Evolutionary conservation across 768 basidiomycete species (phyloP).

Genomic region (Kwoniella dendrophila): DNA sequence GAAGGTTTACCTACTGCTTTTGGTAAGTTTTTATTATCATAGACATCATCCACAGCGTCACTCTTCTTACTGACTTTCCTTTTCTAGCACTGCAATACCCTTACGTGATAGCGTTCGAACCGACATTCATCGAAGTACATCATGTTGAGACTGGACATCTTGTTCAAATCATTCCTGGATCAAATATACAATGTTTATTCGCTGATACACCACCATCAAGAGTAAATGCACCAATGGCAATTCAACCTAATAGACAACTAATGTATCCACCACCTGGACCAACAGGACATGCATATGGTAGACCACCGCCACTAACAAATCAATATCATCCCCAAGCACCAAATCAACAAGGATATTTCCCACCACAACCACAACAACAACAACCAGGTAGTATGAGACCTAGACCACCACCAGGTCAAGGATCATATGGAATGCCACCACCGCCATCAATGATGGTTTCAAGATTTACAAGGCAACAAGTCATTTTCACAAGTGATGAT

Average conservation of each 20-base stretch:
- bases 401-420: constrained; percentile 4
- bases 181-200: constrained; percentile 84
- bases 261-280: constrained; percentile 25
- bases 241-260: constrained; percentile 52
- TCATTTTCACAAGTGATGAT: constrained; percentile 87
- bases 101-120: constrained; percentile 94
- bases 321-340: background rate
- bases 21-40: constrained; percentile 64
- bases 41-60: background rate
- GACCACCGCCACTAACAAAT: constrained; percentile 14
- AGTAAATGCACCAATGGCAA: constrained; percentile 62
- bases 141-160: constrained; percentile 90
- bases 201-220: constrained; percentile 89
- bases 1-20: constrained; percentile 92
- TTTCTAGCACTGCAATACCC: constrained; percentile 86
- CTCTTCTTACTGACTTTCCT: constrained; percentile 2
- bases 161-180: constrained; percentile 92
- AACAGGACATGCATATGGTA: background rate
- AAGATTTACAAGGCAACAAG: constrained; percentile 62
- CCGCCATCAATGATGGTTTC: constrained; percentile 28
- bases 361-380: constrained; percentile 8
- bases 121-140: constrained; percentile 92
- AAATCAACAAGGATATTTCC: constrained; percentile 18
- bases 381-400: constrained; percentile 18
- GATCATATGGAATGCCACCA: constrained; percentile 44